Base-by-base conservation (phyloP, 192 early-diverging fungal genomes). In the Umbelopsis isabellina region DNA sequence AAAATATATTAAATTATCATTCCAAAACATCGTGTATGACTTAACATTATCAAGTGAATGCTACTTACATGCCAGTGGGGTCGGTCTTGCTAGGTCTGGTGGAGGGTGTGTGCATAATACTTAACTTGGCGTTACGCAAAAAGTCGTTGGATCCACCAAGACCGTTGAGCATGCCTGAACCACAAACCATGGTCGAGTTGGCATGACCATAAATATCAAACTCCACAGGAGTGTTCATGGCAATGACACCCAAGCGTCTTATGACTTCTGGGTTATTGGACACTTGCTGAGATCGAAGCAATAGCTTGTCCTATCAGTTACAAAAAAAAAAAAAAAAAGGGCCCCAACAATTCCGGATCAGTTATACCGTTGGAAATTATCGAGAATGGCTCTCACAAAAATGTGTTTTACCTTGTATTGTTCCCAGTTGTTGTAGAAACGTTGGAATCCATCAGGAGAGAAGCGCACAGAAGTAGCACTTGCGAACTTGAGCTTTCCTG, bases 221-320 rank as follows among this genome's bases (percentile, higher is more conserved):
- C 72, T 81, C 80, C 46, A 81, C 73, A 46, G 80, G 80, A 16
- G 80, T 81, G 46, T 81, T 81, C 80, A 81, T 81, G 12, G 80
- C 80, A 49, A 81, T 79, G 65, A 71, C 71, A 41, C 80, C 80
- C 46, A 81, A 71, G 52, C 80, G 58, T 66, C 80, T 65, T 65
- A 81, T 81, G 22, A 81, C 23, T 68, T 81, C 80, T n/a, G 80
- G 80, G 46, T 77, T 79, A 68, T 81, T 81, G 35, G 72, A 75
- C 35, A 81, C 80, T 68, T 78, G 77, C 53, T 81, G 80, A 46
- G 73, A 75, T 67, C 80, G 73, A 45, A 81, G 64, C 21, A 81
- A 55, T 3, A 81, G 44, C 46, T 71, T 74, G 52, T 75, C 80
- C 53, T 70, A 51, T 48, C 27, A 30, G 27, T 30, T 30, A 21